These are phyloP conservation scores for Candida tropicalis DNA, from an alignment of 1,139 yeast genomes.

Conservation along the genomic window DNA sequence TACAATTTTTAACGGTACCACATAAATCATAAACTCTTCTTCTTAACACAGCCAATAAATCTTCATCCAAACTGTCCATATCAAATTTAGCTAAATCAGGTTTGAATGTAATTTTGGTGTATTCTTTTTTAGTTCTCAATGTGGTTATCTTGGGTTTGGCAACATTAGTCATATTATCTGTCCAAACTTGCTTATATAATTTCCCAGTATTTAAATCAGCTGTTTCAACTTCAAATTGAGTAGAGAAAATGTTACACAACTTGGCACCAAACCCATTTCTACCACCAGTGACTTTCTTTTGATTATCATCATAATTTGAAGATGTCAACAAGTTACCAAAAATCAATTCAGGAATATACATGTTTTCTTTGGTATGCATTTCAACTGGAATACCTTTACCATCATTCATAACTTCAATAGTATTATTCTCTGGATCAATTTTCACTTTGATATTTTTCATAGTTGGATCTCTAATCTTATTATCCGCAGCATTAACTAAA, in stretches of 20 bases:
- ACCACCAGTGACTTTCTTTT: conserved; percentile 97
- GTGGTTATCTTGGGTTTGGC: conserved; percentile 74
- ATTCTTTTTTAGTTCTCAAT: conserved; percentile 66
- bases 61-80: conserved; percentile 82
- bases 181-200: conserved; percentile 82
- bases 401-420: conserved; percentile 83
- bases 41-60: conserved; percentile 78
- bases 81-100: conserved; percentile 87
- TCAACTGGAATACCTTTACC: conserved; percentile 97
- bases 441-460: conserved; percentile 86
- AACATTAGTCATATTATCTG: conserved; percentile 78
- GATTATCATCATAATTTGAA: conserved; percentile 92
- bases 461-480: conserved; percentile 89
- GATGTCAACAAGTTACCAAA: conserved; percentile 95
- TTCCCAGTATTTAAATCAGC: conserved; percentile 71
- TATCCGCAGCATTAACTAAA: conserved; percentile 97
- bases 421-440: conserved; percentile 73
- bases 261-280: conserved; percentile 99
- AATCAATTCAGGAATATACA: conserved; percentile 93
- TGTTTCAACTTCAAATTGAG: conserved; percentile 85
- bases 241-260: conserved; percentile 84
- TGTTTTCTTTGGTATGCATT: conserved; percentile 87
- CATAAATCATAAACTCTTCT: conserved; percentile 96
- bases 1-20: conserved; percentile 89
- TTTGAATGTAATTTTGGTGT: conserved; percentile 83